Conservation (phyloP, 2,329 filamentous ascomycete species). For the Cordyceps pruinosa region DNA sequence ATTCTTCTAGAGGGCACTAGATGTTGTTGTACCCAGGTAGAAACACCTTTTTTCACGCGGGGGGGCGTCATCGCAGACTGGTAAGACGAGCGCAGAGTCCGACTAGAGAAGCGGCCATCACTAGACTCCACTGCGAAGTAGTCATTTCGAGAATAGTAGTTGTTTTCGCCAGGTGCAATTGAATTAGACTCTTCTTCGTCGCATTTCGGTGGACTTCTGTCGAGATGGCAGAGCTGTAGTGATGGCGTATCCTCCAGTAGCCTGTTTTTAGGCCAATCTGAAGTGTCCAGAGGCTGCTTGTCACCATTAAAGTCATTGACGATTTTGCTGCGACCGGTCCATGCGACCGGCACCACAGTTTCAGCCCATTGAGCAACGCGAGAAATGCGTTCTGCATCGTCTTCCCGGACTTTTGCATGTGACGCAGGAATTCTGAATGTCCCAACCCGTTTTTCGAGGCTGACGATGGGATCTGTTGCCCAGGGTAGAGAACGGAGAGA, state of each 20-base stretch:
- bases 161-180: not conserved
- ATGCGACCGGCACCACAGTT: not conserved
- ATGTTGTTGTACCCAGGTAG: too few relatives aligned
- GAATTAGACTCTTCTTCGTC: not conserved
- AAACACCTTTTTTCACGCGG: too few relatives aligned
- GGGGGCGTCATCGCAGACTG: too few relatives aligned
- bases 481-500: not conserved
- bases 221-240: not conserved
- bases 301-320: not conserved
- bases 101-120: not conserved
- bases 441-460: not conserved
- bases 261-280: not conserved
- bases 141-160: not conserved
- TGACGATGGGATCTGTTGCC: not conserved
- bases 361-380: not conserved
- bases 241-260: not conserved
- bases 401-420: not conserved
- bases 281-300: not conserved
- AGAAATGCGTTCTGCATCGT: not conserved
- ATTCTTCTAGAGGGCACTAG: too few relatives aligned
- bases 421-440: not conserved
- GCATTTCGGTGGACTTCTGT: not conserved
- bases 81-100: not conserved
- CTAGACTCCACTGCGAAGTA: not conserved
- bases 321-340: not conserved